Conservation (phyloP, 257 asterid genomes). For the Capsicum chinense region DNA sequence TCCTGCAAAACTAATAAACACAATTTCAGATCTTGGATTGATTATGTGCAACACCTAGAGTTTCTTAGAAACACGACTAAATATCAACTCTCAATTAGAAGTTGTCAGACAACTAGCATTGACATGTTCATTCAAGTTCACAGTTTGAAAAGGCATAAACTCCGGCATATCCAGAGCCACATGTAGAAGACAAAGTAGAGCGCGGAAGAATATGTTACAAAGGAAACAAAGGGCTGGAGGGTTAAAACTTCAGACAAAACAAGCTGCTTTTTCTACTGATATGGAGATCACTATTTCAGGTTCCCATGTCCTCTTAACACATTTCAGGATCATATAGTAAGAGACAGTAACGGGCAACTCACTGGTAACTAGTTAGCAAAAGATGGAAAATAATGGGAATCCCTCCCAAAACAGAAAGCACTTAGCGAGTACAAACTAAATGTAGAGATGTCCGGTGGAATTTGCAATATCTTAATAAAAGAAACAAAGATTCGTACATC, state of each 20-base stretch:
- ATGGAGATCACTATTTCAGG: neutral
- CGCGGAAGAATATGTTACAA: neutral
- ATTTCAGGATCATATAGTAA: neutral
- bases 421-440: neutral
- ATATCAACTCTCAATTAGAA: neutral
- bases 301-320: neutral
- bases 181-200: neutral
- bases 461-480: neutral
- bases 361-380: neutral
- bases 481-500: neutral
- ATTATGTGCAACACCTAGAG: neutral
- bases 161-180: neutral
- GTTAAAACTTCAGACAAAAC: neutral
- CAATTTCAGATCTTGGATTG: neutral
- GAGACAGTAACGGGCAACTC: neutral
- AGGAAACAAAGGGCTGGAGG: neutral
- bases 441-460: neutral
- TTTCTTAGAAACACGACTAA: neutral
- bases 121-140: conserved; percentile 10
- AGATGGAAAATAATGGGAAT: neutral
- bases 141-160: neutral
- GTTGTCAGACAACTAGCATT: conserved; percentile 6
- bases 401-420: neutral
- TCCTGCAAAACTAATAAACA: conserved; percentile 25
- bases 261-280: neutral